Conservation (phyloP, 2,329 filamentous ascomycete genomes). For the Hysterium pulicare region DNA sequence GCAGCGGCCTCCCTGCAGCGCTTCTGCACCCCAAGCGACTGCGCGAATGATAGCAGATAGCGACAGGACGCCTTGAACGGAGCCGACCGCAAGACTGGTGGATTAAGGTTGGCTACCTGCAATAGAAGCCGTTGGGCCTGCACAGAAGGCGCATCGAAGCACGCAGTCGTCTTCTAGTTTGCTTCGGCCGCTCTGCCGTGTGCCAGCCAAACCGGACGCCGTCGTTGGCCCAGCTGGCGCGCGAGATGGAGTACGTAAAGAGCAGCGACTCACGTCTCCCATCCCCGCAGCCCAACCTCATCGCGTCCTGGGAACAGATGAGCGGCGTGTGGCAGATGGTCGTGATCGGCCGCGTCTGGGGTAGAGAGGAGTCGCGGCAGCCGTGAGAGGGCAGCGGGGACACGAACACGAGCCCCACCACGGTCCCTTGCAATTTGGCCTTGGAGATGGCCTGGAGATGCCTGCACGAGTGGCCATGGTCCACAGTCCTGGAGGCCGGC, state of each 20-base stretch:
- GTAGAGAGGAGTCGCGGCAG: background rate
- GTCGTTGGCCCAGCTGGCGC: conserved; percentile 2
- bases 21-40: background rate
- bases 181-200: conserved; percentile 1
- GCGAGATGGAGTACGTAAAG: conserved; percentile 2
- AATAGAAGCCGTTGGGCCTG: conserved; percentile 21
- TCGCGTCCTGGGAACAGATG: conserved; percentile 9
- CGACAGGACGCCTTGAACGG: conserved; percentile 17
- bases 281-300: conserved; percentile 17
- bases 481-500: background rate
- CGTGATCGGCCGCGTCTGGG: conserved; percentile 1
- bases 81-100: conserved; percentile 30
- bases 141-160: conserved; percentile 36
- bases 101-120: too few species aligned
- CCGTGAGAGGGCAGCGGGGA: background rate
- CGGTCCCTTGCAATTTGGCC: conserved; percentile 2
- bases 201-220: conserved; percentile 7
- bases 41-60: conserved; percentile 16
- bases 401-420: background rate
- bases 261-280: conserved; percentile 7
- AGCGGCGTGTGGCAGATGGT: conserved; percentile 8
- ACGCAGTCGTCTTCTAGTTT: conserved; percentile 23
- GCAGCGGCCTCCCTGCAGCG: too few species aligned
- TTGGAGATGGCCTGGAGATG: background rate
- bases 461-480: background rate